Evolutionary conservation across 177 flowering plant genomes (phyloP).

Genomic region (Vitis hybrid): DNA sequence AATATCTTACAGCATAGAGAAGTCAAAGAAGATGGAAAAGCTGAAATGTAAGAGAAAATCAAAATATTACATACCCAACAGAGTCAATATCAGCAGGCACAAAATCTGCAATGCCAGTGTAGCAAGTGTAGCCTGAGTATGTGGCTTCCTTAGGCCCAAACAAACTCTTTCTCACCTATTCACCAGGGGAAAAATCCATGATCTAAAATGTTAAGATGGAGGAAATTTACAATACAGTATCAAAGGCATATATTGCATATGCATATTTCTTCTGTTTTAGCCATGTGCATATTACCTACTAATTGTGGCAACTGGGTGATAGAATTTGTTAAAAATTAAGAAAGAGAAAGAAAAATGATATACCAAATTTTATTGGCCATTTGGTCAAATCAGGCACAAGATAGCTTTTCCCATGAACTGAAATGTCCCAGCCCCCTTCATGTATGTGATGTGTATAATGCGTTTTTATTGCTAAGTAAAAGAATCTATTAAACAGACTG

Average conservation of each 20-base stretch:
- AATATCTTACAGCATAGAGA: neutral
- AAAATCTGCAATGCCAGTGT: constrained; percentile 96
- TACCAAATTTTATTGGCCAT: neutral
- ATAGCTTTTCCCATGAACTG: neutral
- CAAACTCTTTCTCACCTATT: constrained; percentile 78
- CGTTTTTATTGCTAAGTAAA: neutral
- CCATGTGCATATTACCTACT: neutral
- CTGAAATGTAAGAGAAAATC: neutral
- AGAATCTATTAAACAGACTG: neutral
- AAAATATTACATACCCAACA: constrained; percentile 67
- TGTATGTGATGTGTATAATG: neutral
- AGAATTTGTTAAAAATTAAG: neutral
- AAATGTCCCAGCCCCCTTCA: neutral
- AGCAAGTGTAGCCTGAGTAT: constrained; percentile 93
- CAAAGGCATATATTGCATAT: neutral
- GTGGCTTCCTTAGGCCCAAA: constrained; percentile 72
- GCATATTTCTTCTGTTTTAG: neutral
- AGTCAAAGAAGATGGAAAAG: constrained; percentile 1
- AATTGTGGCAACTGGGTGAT: constrained; percentile 1
- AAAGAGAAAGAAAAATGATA: neutral
- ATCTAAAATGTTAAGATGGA: neutral
- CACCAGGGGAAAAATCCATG: neutral
- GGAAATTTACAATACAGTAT: neutral
- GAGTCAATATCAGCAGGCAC: constrained; percentile 88
- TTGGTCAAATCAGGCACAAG: neutral